Evolutionary conservation across 2,329 filamentous ascomycete species (phyloP).

Genomic region (Aspergillus melleus): DNA sequence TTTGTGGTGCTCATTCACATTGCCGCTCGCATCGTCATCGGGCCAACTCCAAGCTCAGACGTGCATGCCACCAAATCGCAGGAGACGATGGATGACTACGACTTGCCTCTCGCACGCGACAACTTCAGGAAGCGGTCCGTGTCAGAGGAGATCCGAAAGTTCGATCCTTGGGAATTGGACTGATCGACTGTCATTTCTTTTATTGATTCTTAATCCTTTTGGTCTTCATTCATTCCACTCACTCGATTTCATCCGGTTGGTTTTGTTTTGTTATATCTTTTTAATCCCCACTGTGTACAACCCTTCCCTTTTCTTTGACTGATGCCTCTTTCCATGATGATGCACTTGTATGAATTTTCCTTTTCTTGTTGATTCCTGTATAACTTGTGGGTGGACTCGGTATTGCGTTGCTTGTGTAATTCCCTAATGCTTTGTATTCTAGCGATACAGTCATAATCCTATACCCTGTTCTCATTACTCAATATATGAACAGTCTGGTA

Average conservation of each 20-base stretch:
- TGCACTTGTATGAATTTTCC: conserved; percentile 1
- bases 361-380: conserved; percentile 5
- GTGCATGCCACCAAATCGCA: conserved; percentile 15
- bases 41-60: conserved; percentile 25
- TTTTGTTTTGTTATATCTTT: background rate
- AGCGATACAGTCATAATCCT: conserved; percentile 10
- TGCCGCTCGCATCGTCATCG: conserved; percentile 67
- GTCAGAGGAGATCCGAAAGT: conserved; percentile 23
- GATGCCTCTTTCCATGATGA: conserved; percentile 8
- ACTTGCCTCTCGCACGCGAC: conserved; percentile 37
- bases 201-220: background rate
- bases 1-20: conserved; percentile 79
- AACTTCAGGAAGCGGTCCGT: conserved; percentile 18
- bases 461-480: conserved; percentile 2
- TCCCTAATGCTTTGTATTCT: conserved; percentile 19
- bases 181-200: conserved; percentile 17
- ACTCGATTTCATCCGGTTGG: conserved; percentile 4
- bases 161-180: conserved; percentile 32
- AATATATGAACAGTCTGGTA: background rate
- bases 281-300: conserved; percentile 2
- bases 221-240: background rate
- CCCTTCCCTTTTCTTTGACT: background rate
- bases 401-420: conserved; percentile 11
- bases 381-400: conserved; percentile 10
- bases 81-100: conserved; percentile 41